phyloP scores from a whole-genome alignment of 2,329 filamentous ascomycete species.

The Atkinsonella hypoxylon region DNA sequence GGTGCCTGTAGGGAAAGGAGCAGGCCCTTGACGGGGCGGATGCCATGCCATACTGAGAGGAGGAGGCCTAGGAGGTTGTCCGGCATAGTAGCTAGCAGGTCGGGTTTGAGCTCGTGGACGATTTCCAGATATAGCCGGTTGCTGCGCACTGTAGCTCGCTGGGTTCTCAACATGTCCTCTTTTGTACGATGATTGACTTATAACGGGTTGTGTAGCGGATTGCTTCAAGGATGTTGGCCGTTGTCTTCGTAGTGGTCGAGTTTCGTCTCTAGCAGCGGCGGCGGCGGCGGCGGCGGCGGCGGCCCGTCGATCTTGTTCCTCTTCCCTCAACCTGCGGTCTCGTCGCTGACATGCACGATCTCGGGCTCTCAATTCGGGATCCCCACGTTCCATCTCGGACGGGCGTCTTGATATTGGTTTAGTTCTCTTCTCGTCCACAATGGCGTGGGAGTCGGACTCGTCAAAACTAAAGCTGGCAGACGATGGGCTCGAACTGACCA shows the following conservation, averaged over 20 bases:
- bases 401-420: conserved; percentile 13
- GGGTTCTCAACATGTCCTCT: conserved; percentile 23
- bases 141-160: conserved; percentile 24
- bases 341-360: conserved; percentile 18
- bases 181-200: conserved; percentile 18
- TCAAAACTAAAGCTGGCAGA: conserved; percentile 24
- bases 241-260: conserved; percentile 16
- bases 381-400: conserved; percentile 12
- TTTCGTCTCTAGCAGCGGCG: conserved; percentile 12
- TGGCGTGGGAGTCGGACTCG: conserved; percentile 33
- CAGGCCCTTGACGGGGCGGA: conserved; percentile 13
- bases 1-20: conserved; percentile 15
- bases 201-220: conserved; percentile 20
- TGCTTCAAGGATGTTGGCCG: conserved; percentile 20
- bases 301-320: conserved; percentile 10
- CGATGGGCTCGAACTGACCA: conserved; percentile 23
- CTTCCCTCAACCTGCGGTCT: conserved; percentile 15
- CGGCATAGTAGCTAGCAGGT: conserved; percentile 25
- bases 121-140: conserved; percentile 18
- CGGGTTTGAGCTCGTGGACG: conserved; percentile 23
- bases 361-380: conserved; percentile 11
- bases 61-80: conserved; percentile 16
- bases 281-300: conserved; percentile 6
- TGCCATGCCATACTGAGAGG: conserved; percentile 17
- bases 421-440: conserved; percentile 16